A percentile compares a stretch with the other conserved stretches of the same genome.
Conservation (phyloP, 768 basidiomycete species). For the Rhizopogon salebrosus region DNA sequence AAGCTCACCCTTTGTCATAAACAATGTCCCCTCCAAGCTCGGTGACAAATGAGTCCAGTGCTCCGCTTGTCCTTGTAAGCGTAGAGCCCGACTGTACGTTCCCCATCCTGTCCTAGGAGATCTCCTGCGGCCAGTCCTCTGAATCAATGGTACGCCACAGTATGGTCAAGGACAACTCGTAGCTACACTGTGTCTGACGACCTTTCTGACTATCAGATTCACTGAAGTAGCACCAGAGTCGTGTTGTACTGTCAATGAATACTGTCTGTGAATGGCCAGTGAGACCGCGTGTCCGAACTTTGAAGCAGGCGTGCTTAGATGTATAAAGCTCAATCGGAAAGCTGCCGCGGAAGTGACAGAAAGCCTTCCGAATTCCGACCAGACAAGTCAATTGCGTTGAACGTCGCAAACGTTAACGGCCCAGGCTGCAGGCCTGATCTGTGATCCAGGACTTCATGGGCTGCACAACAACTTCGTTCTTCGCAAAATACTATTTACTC, state of each 20-base stretch:
- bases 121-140: neutral
- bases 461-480: no score
- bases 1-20: constrained; percentile 83
- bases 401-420: no score
- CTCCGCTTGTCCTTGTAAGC: constrained; percentile 68
- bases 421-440: no score
- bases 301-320: no score
- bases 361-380: neutral
- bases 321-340: no score
- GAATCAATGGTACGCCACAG: neutral
- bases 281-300: no score
- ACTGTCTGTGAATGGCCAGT: no score
- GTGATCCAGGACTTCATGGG: no score
- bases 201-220: neutral
- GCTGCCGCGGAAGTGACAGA: neutral
- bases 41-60: constrained; percentile 85
- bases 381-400: no score
- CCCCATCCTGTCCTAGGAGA: constrained; percentile 48
- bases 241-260: neutral
- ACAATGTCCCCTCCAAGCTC: constrained; percentile 84
- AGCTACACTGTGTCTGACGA: neutral
- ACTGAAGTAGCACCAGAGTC: neutral
- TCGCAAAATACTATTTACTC: no score
- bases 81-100: constrained; percentile 70
- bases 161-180: neutral